Base-by-base conservation (phyloP, 78 protist genomes). In the Trichosphaerium sp. region DNA sequence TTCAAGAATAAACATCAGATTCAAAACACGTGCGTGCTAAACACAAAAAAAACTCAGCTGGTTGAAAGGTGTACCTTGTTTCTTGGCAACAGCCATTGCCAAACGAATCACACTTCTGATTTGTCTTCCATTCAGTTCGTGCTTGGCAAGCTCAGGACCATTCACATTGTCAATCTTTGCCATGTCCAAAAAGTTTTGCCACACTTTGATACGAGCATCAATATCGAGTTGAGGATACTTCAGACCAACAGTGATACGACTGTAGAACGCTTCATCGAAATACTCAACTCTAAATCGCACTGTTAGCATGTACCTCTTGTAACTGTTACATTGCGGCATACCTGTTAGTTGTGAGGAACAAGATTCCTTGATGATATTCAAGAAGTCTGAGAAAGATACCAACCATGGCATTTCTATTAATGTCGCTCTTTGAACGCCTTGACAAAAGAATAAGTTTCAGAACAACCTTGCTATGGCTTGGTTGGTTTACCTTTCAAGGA, bases 331-430 rank as follows among this genome's bases (percentile, higher is more conserved):
- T n/a, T n/a, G n/a, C n/a, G n/a, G n/a, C n/a, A n/a, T n/a, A n/a
- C n/a, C n/a, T 65, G 54, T 74, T 74, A 25, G 81, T 38, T 0
- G 81, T 74, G 26, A 62, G 69, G 56, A 72, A 72, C 32, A 72
- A 43, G 37, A 61, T 52, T 23, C 70, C 70, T 23, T 43, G 44
- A 11, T 65, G 62, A 61, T 73, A 73, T 39, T 73, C 79, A 23
- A 73, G 44, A 21, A 73, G 71, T 2, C 79, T 40, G 26, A 73
- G 71, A 21, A 73, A 34, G 51, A 73, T 32, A 28, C 72, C 42
- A 12, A 73, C 76, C 56, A 71, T 41, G 47, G 66, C 66, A 59
- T 59, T 70, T 54, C 65, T 56, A 29, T 14, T 18, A 49, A 70
- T 7, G 57, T 59, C 66, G 66, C 28, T 70, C 59, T 44, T 26